Conservation (phyloP, 345 rosid species). For the Salix arbutifolia region DNA sequence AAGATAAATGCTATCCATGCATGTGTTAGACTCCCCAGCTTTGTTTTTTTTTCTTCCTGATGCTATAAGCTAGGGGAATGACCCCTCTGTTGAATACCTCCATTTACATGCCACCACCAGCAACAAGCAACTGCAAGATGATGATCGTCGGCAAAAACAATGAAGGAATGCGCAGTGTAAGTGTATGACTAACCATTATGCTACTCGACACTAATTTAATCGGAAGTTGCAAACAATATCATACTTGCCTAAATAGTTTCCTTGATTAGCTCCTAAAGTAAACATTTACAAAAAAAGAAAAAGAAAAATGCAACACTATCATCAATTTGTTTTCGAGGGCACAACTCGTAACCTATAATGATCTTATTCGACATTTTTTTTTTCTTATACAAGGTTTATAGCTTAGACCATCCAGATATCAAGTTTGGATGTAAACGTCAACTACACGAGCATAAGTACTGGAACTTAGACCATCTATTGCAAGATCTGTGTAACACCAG, state of each 20-base stretch:
- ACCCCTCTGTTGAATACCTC: constrained; percentile 97
- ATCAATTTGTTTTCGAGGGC: background rate
- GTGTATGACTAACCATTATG: background rate
- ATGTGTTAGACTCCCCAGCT: constrained; percentile 78
- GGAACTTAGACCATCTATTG: background rate
- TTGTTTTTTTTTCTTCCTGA: constrained; percentile 66
- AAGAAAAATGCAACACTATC: background rate
- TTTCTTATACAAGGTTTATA: background rate
- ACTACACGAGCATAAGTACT: background rate
- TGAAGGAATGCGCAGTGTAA: background rate
- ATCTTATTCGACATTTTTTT: background rate
- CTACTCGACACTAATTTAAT: background rate
- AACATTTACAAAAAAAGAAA: too few relatives aligned
- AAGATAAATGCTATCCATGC: constrained; percentile 84
- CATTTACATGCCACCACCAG: constrained; percentile 96
- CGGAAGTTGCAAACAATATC: background rate
- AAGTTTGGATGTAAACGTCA: background rate
- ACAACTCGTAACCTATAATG: background rate
- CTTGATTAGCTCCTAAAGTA: background rate
- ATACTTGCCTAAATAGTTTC: background rate
- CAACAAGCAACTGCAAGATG: constrained; percentile 70
- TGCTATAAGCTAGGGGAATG: constrained; percentile 81
- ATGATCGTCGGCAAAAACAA: constrained; percentile 3
- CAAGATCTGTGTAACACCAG: background rate
- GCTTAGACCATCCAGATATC: background rate